Evolutionary conservation across 2,329 filamentous ascomycete species (phyloP), one percentile per base, ranked within the genome.

Genomic region (Myriosclerotinia scirpicola): DNA sequence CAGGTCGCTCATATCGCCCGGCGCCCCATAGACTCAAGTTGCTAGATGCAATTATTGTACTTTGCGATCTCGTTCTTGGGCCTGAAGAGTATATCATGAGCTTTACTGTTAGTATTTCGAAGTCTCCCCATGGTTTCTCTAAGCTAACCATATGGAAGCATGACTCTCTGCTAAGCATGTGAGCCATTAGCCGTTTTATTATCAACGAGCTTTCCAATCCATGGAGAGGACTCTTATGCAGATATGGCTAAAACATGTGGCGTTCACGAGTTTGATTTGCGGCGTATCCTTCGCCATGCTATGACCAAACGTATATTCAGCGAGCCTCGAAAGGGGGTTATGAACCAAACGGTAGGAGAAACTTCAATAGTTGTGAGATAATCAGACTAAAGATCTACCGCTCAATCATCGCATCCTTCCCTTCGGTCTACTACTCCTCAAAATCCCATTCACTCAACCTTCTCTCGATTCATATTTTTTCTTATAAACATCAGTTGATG

Each of bases 291-390:
- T 22, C 71, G 72, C 11, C 69, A 71, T 46, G 69, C 71, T 2
- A 74, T 75, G 64, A 68, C 68, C 0, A 61, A 69, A 14, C 67
- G 66, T 3, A 66, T 74, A n/a, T 74, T 75, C 65, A 38, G 66
- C 8, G 73, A 75, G 50, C 66, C 70, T 0, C 22, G 55, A 6
- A 68, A 67, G 50, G 69, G 68, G 6, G 15, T 69, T 5, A 61
- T 75, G 5, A 48, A 62, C 1, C 72, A 75, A 56, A 75, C 68
- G 26, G 26, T 26, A 26, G 26, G 26, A 26, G 26, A 2, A 26
- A 26, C 26, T 26, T 3, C 26, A 26, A 26, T 26, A 26, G 26
- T 26, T 26, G 26, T 26, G 26, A 26, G 26, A 26, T 26, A 26
- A 26, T 26, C 26, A 26, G 26, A 26, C 26, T 26, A 26, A 26